Evolutionary conservation across 2,329 filamentous ascomycete species (phyloP).

Genomic region (Laburnicola sp.): DNA sequence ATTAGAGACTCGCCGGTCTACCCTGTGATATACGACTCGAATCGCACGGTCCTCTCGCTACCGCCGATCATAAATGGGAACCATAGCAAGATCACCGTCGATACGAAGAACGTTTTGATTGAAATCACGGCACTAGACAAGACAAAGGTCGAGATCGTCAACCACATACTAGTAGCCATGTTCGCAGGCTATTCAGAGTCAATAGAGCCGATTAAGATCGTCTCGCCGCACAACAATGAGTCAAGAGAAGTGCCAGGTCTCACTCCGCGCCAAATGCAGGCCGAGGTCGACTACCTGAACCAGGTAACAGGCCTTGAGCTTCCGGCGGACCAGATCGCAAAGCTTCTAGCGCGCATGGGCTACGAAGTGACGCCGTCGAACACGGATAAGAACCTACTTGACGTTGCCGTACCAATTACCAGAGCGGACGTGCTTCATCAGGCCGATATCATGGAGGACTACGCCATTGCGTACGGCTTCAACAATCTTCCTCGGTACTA

Average conservation of each 20-base stretch:
- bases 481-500: constrained; percentile 89
- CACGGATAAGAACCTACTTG: constrained; percentile 67
- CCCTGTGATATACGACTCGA: constrained; percentile 91
- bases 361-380: constrained; percentile 77
- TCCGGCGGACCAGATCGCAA: constrained; percentile 73
- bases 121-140: constrained; percentile 95
- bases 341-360: constrained; percentile 85
- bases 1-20: constrained; percentile 93
- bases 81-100: constrained; percentile 90
- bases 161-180: constrained; percentile 95
- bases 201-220: constrained; percentile 88
- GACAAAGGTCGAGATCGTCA: constrained; percentile 95
- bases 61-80: constrained; percentile 98
- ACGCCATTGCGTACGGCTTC: constrained; percentile 95
- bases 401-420: constrained; percentile 83
- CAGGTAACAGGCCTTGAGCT: constrained; percentile 82
- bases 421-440: constrained; percentile 94
- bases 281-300: constrained; percentile 92
- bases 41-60: constrained; percentile 84
- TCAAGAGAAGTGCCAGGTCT: constrained; percentile 81
- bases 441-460: constrained; percentile 98
- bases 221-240: constrained; percentile 87
- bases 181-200: constrained; percentile 94
- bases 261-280: constrained; percentile 72
- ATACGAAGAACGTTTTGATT: constrained; percentile 94